phyloP scores from a whole-genome alignment of 306 rosid species.

The Albizia julibrissin region DNA sequence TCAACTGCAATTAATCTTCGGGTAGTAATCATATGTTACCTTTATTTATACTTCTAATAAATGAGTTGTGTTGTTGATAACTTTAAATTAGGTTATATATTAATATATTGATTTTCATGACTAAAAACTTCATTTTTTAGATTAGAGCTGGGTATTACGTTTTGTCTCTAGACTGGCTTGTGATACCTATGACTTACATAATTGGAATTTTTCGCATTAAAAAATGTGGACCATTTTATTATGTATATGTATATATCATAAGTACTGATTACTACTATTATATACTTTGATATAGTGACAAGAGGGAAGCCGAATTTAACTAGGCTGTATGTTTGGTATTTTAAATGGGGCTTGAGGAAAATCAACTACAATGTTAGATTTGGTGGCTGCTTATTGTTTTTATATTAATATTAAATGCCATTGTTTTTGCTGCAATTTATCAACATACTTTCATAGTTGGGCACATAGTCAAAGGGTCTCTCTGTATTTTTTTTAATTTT shows the following conservation, averaged over 20 bases:
- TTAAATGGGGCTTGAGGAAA: background rate
- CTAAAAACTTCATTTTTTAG: background rate
- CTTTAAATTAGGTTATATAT: background rate
- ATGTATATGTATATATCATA: too few relatives aligned
- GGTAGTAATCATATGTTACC: too few relatives aligned
- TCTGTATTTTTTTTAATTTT: too few relatives aligned
- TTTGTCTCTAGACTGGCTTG: background rate
- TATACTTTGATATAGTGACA: too few relatives aligned
- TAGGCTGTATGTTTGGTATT: background rate
- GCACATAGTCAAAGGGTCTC: background rate
- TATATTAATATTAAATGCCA: too few relatives aligned
- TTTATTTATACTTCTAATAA: too few relatives aligned
- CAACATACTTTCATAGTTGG: background rate
- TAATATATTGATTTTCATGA: background rate
- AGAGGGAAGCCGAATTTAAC: background rate
- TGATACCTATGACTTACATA: too few relatives aligned
- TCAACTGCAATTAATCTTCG: background rate
- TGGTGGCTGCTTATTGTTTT: too few relatives aligned
- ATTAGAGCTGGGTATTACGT: background rate
- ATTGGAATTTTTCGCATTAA: too few relatives aligned
- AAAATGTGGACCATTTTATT: background rate
- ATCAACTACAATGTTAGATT: too few relatives aligned
- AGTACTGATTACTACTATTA: too few relatives aligned
- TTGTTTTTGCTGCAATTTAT: background rate
- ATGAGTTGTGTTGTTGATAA: background rate